A percentile compares a stretch with the other conserved stretches of the same genome.
Evolutionary conservation across 345 rosid species (phyloP).

Genomic region (Draba incana): DNA sequence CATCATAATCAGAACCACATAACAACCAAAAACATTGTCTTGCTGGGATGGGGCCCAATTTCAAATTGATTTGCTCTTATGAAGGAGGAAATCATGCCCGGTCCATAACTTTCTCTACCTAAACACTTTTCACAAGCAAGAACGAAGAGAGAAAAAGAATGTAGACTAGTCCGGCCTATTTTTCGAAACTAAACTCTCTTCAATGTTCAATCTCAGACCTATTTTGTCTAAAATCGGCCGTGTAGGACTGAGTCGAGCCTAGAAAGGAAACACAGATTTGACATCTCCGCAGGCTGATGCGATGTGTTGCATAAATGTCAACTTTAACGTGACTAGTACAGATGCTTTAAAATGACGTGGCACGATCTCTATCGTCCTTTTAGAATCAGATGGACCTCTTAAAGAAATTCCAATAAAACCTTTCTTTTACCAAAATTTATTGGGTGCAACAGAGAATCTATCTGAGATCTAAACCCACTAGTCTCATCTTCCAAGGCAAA

Average conservation of each 20-base stretch:
- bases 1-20: no score
- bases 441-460: not conserved
- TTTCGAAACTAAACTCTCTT: not conserved
- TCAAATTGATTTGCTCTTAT: not conserved
- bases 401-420: not conserved
- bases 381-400: not conserved
- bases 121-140: not conserved
- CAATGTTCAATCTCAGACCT: not conserved
- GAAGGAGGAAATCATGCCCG: no score
- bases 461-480: conserved; percentile 4
- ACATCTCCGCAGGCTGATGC: conserved; percentile 34
- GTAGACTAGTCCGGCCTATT: conserved; percentile 18
- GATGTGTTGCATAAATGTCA: conserved; percentile 22
- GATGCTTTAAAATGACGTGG: not conserved
- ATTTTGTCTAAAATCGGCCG: conserved; percentile 22
- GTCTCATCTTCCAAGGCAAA: conserved; percentile 16
- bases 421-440: not conserved
- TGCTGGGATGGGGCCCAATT: not conserved
- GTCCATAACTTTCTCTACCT: not conserved
- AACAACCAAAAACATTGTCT: not conserved
- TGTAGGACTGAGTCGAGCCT: conserved; percentile 17
- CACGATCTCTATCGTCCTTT: conserved; percentile 13
- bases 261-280: conserved; percentile 21
- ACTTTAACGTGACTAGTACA: not conserved
- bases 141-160: not conserved